A percentile compares a stretch with the other conserved stretches of the same genome.
phyloP scores from a whole-genome alignment of 208 protist genomes.

The Acanthamoeba culbertsoni region DNA sequence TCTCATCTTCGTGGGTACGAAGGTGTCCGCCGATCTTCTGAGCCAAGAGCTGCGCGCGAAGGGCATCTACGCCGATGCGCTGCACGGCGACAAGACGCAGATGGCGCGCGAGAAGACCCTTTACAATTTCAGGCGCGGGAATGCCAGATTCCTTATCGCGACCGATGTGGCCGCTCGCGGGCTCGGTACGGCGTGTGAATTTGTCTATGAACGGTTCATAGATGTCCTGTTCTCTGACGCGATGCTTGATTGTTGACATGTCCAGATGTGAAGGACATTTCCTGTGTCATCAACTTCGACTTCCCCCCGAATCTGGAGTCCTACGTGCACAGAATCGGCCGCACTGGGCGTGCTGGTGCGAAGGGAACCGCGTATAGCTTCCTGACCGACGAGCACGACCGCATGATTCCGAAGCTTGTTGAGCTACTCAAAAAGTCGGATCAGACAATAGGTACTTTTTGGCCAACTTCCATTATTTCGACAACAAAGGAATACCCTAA shows the following conservation, averaged over 20 bases:
- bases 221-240: slow-evolving; percentile 68
- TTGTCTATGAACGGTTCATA: not conserved
- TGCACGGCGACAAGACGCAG: slow-evolving; percentile 89
- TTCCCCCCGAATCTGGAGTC: slow-evolving; percentile 86
- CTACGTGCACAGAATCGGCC: slow-evolving; percentile 97
- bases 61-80: slow-evolving; percentile 2
- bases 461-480: not conserved
- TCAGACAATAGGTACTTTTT: not conserved
- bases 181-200: slow-evolving; percentile 62
- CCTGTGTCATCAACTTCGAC: slow-evolving; percentile 89
- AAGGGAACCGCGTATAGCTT: slow-evolving; percentile 80
- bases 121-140: slow-evolving; percentile 77
- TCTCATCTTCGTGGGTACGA: slow-evolving; percentile 91
- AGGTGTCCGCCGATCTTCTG: slow-evolving; percentile 90
- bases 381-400: slow-evolving; percentile 68
- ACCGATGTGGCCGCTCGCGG: slow-evolving; percentile 89
- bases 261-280: slow-evolving; percentile 85
- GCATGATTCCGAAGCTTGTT: not conserved
- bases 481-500: not conserved
- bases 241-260: not conserved
- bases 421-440: slow-evolving; percentile 29
- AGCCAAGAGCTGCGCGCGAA: slow-evolving; percentile 82
- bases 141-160: slow-evolving; percentile 76
- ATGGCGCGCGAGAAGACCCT: slow-evolving; percentile 82
- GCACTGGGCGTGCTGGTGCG: slow-evolving; percentile 86